Evolutionary conservation across 805 yeast species (phyloP), one percentile per base, ranked within the genome.

Genomic region (Allodekkera sacchari): DNA sequence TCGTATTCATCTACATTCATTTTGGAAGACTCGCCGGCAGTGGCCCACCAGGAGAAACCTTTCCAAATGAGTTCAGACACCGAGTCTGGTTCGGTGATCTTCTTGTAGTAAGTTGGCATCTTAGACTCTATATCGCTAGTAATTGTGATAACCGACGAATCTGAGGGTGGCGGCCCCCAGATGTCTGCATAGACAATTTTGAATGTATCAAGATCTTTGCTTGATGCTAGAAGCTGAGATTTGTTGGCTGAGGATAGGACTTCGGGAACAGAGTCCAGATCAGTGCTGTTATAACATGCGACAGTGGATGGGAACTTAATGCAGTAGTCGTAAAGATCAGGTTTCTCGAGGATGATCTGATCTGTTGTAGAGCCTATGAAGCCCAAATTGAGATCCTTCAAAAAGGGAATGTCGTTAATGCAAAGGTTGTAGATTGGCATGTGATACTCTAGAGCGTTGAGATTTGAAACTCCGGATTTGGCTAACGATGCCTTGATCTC

Each of bases 1-100:
- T 56, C 61, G 22, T 51, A 55, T 25, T 66, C 68, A 18, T 58
- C 61, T 28, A 59, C 38, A 57, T 14, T 48, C 16, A 51, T 53
- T 11, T 61, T 60, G 28, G 66, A 59, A 25, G 66, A 63, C 37
- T 77, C 81, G 7, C 92, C 94, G 1, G 92, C 89, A 19, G 82
- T 69, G 3, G 94, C 94, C 85, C 89, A 83, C 92, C 92, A 83
- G 14, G 81, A 59, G 36, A 82, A 68, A 1, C 87, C 87, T 33
- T 70, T 63, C 82, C 83, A 77, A 1, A 77, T 59, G 25, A 69
- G 59, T 42, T 74, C 77, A 33, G 63, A 61, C 69, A 82, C 66
- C 2, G 80, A 64, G 15, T 64, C 50, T 2, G 74, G 61, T 30
- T 68, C 74, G 1, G 71, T 61, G 10, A 45, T 28, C 10, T 36